Percentiles rank a stretch among this genome's conserved stretches.
phyloP scores from a whole-genome alignment of 2,329 filamentous ascomycete genomes.

The Pestalotiopsis sp. region DNA sequence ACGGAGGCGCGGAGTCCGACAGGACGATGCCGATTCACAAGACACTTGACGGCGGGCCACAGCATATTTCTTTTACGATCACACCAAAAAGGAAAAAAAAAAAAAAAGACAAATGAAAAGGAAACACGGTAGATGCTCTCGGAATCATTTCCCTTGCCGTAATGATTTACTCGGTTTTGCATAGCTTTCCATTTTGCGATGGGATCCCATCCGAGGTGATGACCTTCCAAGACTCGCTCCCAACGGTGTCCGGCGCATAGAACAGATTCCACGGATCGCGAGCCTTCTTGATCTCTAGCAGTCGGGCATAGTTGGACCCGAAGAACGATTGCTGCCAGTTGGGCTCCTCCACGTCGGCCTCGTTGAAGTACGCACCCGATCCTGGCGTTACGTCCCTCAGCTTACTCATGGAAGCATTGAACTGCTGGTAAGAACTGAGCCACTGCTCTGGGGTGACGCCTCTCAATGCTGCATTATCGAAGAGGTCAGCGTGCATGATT shows the following conservation, averaged over 20 bases:
- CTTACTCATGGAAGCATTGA: conserved; percentile 26
- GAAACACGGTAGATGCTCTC: too few relatives aligned
- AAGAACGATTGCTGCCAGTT: conserved; percentile 50
- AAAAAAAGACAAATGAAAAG: too few relatives aligned
- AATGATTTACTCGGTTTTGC: conserved; percentile 15
- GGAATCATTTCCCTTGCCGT: too few relatives aligned
- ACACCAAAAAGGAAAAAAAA: too few relatives aligned
- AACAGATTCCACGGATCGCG: conserved; percentile 51
- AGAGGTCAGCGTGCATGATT: conserved; percentile 36
- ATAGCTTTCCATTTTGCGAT: conserved; percentile 34
- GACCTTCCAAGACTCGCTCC: conserved; percentile 52
- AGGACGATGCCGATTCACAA: too few relatives aligned
- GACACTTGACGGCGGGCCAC: too few relatives aligned
- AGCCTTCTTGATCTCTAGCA: conserved; percentile 49
- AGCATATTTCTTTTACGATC: too few relatives aligned
- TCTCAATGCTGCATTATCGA: conserved; percentile 23
- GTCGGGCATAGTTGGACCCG: conserved; percentile 44
- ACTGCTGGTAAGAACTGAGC: conserved; percentile 23
- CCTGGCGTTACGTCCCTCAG: conserved; percentile 40
- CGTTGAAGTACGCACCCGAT: conserved; percentile 52
- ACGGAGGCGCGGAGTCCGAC: too few relatives aligned
- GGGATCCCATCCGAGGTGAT: conserved; percentile 25
- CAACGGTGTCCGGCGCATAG: conserved; percentile 51
- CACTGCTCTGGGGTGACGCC: conserved; percentile 24
- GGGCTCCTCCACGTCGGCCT: conserved; percentile 52